Base-by-base conservation (phyloP, 139 green algal species). In the Coelastrella sp. region DNA sequence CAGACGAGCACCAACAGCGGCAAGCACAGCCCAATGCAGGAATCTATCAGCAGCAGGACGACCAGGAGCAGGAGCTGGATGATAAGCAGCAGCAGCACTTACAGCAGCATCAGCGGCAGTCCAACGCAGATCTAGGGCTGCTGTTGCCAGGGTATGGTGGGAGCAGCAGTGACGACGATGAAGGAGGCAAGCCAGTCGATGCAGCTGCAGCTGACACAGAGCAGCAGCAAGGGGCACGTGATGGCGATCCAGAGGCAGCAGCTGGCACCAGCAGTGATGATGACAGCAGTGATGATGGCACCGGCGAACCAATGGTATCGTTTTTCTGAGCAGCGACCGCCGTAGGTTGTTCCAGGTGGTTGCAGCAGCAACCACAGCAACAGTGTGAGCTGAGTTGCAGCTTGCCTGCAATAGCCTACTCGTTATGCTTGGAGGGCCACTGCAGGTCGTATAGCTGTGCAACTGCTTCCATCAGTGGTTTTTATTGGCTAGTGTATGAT, bases 101-200 rank as follows among this genome's bases (percentile, higher is more conserved):
- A 71, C 81, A 76, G 81, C 61, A 60, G 61, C 61, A 61, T 23
- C 47, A 84, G 78, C 76, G 6, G 20, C 32, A 60, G 76, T 8
- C 76, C n/a, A 23, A 74, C 13, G 59, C 61, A 19, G 56, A 56
- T 19, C 17, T 54, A 56, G 80, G 20, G 20, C 57, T 54, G 20
- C 59, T 86, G 59, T 47, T 86, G 22, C 11, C 59, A 74, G 80
- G 59, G 17, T 86, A 86, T 73, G 80, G 82, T 56, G 82, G 47
- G 19, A 80, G 83, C 83, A 80, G 83, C 83, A 80, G 83, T 80
- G 68, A 80, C 7, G 60, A 76, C 8, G 82, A 78, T 61, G 81
- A 77, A 54, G 23, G 14, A 14, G 81, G 1, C 32, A 77, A 32
- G 64, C 64, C 3, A 65, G 19, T 19, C 10, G 17, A 56, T 22